Percentiles rank a stretch among this genome's conserved stretches.
These are phyloP conservation scores for Rhododendron henanense DNA, from an alignment of 148 eudicot species.

Conservation along the genomic window DNA sequence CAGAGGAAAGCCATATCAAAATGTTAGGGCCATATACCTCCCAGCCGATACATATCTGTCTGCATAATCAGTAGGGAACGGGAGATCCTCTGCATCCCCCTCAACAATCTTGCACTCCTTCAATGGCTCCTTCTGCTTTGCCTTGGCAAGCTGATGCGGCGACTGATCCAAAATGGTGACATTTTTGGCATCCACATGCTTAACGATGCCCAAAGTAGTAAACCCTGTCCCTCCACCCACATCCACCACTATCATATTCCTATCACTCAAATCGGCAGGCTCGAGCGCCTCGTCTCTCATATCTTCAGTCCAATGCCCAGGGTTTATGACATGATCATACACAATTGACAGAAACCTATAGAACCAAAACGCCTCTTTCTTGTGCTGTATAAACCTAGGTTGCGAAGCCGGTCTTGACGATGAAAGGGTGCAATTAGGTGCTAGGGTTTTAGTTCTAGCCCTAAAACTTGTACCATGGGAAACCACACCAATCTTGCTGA, in stretches of 20 bases:
- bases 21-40: constrained; percentile 37
- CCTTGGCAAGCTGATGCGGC: constrained; percentile 92
- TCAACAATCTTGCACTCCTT: constrained; percentile 80
- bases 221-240: constrained; percentile 96
- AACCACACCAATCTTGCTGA: constrained; percentile 29
- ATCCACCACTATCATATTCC: constrained; percentile 64
- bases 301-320: constrained; percentile 89
- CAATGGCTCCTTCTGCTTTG: constrained; percentile 70
- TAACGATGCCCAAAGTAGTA: constrained; percentile 72
- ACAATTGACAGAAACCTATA: constrained; percentile 78
- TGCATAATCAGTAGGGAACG: constrained; percentile 76
- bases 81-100: constrained; percentile 94
- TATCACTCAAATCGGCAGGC: constrained; percentile 64
- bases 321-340: constrained; percentile 74
- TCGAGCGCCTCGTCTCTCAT: constrained; percentile 89
- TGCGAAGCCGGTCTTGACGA: constrained; percentile 74
- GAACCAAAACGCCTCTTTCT: constrained; percentile 89
- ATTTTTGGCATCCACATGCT: constrained; percentile 87
- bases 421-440: constrained; percentile 59
- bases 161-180: constrained; percentile 90
- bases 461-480: constrained; percentile 16
- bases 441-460: constrained; percentile 25
- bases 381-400: constrained; percentile 92
- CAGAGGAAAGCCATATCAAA: neutral
- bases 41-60: constrained; percentile 95